Evolutionary conservation across 2,329 filamentous ascomycete species (phyloP).

Genomic region (Paecilomyces sp.): DNA sequence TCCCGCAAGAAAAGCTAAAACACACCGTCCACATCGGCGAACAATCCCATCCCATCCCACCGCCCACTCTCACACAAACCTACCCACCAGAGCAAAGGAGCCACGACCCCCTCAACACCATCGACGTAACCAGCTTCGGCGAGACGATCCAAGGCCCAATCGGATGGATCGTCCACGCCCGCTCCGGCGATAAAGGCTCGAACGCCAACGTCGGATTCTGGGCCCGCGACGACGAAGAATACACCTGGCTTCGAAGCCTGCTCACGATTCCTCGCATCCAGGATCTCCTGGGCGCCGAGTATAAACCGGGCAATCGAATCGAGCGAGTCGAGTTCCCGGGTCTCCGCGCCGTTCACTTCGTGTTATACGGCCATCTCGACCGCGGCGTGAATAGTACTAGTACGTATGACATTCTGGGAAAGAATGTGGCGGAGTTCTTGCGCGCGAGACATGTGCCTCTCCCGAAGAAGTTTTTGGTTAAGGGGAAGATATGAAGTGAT

Average conservation of each 20-base stretch:
- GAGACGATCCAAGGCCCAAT: slow-evolving; percentile 19
- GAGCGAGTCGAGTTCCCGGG: slow-evolving; percentile 7
- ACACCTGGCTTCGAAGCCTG: slow-evolving; percentile 30
- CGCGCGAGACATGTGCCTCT: background rate
- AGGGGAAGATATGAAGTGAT: too few relatives aligned
- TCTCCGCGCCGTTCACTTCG: background rate
- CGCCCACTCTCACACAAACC: slow-evolving; percentile 8
- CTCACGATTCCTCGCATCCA: slow-evolving; percentile 6
- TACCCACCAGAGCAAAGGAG: slow-evolving; percentile 10
- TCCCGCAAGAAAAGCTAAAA: slow-evolving; percentile 17
- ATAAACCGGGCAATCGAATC: slow-evolving; percentile 1
- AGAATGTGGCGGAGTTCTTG: background rate
- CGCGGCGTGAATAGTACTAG: background rate
- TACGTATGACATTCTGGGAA: background rate
- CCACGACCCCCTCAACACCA: slow-evolving; percentile 12
- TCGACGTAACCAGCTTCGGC: slow-evolving; percentile 13
- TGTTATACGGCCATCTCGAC: background rate
- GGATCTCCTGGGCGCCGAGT: slow-evolving; percentile 7
- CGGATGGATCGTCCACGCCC: slow-evolving; percentile 28
- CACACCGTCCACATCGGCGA: slow-evolving; percentile 16
- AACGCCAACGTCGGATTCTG: slow-evolving; percentile 44
- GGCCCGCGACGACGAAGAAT: slow-evolving; percentile 35
- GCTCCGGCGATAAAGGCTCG: slow-evolving; percentile 38
- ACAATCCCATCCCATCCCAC: slow-evolving; percentile 13
- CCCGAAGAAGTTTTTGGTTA: background rate